These are phyloP conservation scores for Cucumis hystrix DNA, from an alignment of 306 rosid genomes.

Conservation along the genomic window DNA sequence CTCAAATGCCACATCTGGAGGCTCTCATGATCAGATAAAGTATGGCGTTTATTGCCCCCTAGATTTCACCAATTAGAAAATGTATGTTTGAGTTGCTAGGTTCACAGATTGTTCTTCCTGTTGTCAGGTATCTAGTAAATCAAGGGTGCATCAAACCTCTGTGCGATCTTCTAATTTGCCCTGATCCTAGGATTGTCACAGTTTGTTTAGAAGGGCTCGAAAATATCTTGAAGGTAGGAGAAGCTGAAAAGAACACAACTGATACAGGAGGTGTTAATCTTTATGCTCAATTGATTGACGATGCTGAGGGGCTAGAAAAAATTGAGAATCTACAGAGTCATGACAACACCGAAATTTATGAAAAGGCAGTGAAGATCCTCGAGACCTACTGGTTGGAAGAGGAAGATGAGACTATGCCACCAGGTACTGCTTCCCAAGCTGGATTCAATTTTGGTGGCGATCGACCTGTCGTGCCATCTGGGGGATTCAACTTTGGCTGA, in stretches of 20 bases:
- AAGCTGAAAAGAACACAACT: slow-evolving; percentile 64
- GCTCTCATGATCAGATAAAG: slow-evolving; percentile 81
- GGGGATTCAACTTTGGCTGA: slow-evolving; percentile 82
- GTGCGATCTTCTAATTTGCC: slow-evolving; percentile 78
- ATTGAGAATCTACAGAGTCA: slow-evolving; percentile 86
- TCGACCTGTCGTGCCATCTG: slow-evolving; percentile 59
- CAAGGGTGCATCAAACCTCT: slow-evolving; percentile 73
- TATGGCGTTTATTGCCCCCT: slow-evolving; percentile 11
- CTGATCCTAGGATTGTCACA: slow-evolving; percentile 87
- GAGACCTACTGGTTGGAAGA: slow-evolving; percentile 97
- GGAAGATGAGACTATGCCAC: slow-evolving; percentile 93
- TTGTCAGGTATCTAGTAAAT: slow-evolving; percentile 43
- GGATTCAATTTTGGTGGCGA: slow-evolving; percentile 64
- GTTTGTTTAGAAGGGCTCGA: slow-evolving; percentile 95
- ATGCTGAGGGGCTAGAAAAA: slow-evolving; percentile 89
- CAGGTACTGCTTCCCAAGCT: slow-evolving; percentile 54
- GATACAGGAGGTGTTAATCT: slow-evolving; percentile 49
- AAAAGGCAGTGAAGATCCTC: slow-evolving; percentile 87
- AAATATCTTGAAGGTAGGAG: slow-evolving; percentile 93
- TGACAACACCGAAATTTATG: slow-evolving; percentile 89
- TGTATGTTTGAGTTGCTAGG: background rate
- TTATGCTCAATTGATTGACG: slow-evolving; percentile 78
- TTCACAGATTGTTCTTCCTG: slow-evolving; percentile 2
- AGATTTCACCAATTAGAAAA: background rate
- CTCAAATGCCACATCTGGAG: slow-evolving; percentile 95